Base-by-base conservation (phyloP, 192 early-diverging fungal species). In the Coemansia sp. region DNA sequence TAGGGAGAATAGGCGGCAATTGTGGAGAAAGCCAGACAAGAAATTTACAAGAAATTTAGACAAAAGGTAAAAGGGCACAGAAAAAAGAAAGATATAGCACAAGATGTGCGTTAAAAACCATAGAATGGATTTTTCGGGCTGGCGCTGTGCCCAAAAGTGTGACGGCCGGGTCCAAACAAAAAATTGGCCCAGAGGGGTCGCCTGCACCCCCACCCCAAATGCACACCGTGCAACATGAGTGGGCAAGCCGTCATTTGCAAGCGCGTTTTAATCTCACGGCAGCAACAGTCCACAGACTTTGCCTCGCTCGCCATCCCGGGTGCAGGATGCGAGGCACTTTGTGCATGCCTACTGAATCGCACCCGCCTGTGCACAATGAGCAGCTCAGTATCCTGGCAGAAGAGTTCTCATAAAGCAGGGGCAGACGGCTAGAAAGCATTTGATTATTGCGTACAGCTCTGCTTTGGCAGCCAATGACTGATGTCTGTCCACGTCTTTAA, bases 41-140 rank as follows among this genome's bases (percentile, higher is more conserved):
- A 56, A 56, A 56, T 56, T 56, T 56, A 56, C 55, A 56, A 55
- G 0, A 55, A 55, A 56, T 49, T 49, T 49, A 56, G 37, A 37
- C 19, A 56, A 17, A 56, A 32, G 29, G 29, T n/a, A n/a, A 56
- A 17, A n/a, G 25, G 25, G 55, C n/a, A 21, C 29, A 56, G 55
- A 56, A 22, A 56, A 56, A 56, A 37, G 11, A 22, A 56, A 56
- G n/a, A 56, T 35, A n/a, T 6, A 19, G 12, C 47, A 19, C 47
- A 21, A 5, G 41, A n/a, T 4, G 19, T 19, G 47, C 15, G n/a
- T 19, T 19, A 49, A 19, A 49, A 49, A 5, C 6, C 47, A 49
- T 19, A 49, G 15, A 19, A 15, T 15, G 19, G 22, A 17, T 19
- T 49, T 49, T 49, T 49, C 47, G 19, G 47, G 47, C 47, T 17